Evolutionary conservation across 2,329 filamentous ascomycete species (phyloP).

Genomic region (Ceratocystis destructans): DNA sequence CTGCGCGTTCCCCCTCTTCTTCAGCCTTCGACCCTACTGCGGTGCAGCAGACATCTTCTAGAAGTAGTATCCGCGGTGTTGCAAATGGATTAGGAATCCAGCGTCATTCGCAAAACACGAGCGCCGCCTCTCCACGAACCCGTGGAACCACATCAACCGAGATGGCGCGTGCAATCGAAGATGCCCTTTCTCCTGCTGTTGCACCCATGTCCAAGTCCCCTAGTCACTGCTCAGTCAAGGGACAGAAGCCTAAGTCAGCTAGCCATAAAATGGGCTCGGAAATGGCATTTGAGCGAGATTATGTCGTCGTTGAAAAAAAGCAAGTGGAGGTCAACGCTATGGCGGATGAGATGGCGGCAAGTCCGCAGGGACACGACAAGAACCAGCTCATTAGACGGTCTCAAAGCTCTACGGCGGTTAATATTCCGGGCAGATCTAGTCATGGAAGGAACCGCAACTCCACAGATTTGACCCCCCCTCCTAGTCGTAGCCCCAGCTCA

Average conservation of each 20-base stretch:
- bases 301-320: constrained; percentile 88
- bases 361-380: constrained; percentile 46
- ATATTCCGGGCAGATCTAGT: constrained; percentile 56
- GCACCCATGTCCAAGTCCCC: background rate
- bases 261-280: constrained; percentile 54
- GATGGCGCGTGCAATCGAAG: constrained; percentile 13
- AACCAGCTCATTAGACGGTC: constrained; percentile 25
- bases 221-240: background rate
- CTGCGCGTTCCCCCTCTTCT: constrained; percentile 12
- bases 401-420: constrained; percentile 42
- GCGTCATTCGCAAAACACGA: background rate
- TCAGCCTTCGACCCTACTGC: background rate
- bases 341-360: constrained; percentile 84
- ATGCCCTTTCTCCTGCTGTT: constrained; percentile 10
- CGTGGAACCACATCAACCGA: constrained; percentile 4
- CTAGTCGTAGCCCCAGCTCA: constrained; percentile 48
- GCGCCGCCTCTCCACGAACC: constrained; percentile 1
- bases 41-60: constrained; percentile 2
- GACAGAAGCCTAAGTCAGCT: constrained; percentile 2
- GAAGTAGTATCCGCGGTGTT: constrained; percentile 12
- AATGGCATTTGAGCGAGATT: constrained; percentile 80
- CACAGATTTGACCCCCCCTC: constrained; percentile 13
- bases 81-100: constrained; percentile 12
- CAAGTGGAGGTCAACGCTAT: constrained; percentile 95
- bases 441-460: constrained; percentile 31